These are phyloP conservation scores for Penicillium dipodomyicola DNA, from an alignment of 495 filamentous ascomycete genomes.

Conservation along the genomic window DNA sequence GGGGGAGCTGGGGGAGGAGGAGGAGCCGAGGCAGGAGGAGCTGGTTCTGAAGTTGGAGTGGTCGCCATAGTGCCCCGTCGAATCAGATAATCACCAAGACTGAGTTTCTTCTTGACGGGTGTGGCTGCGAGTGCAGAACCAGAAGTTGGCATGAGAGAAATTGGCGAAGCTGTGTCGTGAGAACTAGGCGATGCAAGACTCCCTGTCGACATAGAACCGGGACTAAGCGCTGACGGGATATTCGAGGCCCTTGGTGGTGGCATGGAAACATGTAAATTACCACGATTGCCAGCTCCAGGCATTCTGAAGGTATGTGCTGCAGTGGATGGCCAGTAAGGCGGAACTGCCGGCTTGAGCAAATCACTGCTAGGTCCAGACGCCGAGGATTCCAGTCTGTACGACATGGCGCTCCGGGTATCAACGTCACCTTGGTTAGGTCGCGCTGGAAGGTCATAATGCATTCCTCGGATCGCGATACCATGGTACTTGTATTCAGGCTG, in stretches of 20 bases:
- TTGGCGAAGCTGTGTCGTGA: constrained; percentile 28
- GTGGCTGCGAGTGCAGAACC: constrained; percentile 49
- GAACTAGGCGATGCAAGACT: constrained; percentile 37
- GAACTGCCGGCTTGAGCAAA: constrained; percentile 27
- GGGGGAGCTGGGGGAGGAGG: neutral
- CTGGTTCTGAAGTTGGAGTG: constrained; percentile 36
- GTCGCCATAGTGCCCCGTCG: constrained; percentile 45
- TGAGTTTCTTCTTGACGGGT: constrained; percentile 63
- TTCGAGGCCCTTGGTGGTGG: constrained; percentile 29
- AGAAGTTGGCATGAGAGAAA: constrained; percentile 21
- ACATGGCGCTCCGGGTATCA: constrained; percentile 13
- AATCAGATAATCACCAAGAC: constrained; percentile 64
- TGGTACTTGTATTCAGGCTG: neutral
- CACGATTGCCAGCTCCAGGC: constrained; percentile 26
- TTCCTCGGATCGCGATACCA: neutral
- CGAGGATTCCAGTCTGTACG: constrained; percentile 4
- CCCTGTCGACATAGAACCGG: constrained; percentile 31
- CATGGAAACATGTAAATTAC: constrained; percentile 42
- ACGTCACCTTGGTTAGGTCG: constrained; percentile 7
- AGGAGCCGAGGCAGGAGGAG: constrained; percentile 22
- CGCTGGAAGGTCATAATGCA: neutral
- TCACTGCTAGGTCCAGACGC: constrained; percentile 23
- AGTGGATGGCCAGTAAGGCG: constrained; percentile 41
- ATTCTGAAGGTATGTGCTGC: constrained; percentile 39
- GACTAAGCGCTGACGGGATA: constrained; percentile 30